A percentile compares a stretch with the other conserved stretches of the same genome.
phyloP scores from a whole-genome alignment of 2,329 filamentous ascomycete genomes.

The Aspergillus viridinutans region DNA sequence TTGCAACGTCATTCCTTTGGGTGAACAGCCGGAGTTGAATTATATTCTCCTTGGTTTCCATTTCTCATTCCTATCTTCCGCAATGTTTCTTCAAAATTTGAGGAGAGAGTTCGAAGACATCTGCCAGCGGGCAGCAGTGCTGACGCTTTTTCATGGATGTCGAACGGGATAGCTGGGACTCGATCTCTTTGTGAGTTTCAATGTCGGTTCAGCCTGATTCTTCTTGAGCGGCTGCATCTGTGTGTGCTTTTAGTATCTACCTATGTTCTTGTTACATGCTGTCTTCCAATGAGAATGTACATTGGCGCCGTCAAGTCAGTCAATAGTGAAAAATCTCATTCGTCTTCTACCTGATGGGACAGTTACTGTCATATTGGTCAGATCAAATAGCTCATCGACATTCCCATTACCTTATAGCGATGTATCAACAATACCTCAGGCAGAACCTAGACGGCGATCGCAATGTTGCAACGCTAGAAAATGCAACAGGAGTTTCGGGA shows the following conservation, averaged over 20 bases:
- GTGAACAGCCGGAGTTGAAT: slow-evolving; percentile 19
- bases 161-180: background rate
- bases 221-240: slow-evolving; percentile 4
- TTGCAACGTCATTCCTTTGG: slow-evolving; percentile 17
- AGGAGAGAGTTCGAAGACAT: background rate
- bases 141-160: slow-evolving; percentile 7
- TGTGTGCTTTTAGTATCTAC: background rate
- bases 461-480: too few relatives aligned
- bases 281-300: background rate
- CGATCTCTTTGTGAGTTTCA: background rate
- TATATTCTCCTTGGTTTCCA: slow-evolving; percentile 10
- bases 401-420: too few relatives aligned
- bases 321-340: background rate
- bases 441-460: too few relatives aligned
- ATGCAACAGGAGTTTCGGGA: background rate
- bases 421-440: too few relatives aligned
- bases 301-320: background rate
- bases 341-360: background rate
- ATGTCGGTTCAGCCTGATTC: slow-evolving; percentile 12
- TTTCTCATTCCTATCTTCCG: slow-evolving; percentile 9
- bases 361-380: background rate
- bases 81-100: background rate
- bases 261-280: background rate
- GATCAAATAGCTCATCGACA: background rate
- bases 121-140: slow-evolving; percentile 11